phyloP scores from a whole-genome alignment of 768 basidiomycete genomes.

The Rhodotorula sphaerocarpa region DNA sequence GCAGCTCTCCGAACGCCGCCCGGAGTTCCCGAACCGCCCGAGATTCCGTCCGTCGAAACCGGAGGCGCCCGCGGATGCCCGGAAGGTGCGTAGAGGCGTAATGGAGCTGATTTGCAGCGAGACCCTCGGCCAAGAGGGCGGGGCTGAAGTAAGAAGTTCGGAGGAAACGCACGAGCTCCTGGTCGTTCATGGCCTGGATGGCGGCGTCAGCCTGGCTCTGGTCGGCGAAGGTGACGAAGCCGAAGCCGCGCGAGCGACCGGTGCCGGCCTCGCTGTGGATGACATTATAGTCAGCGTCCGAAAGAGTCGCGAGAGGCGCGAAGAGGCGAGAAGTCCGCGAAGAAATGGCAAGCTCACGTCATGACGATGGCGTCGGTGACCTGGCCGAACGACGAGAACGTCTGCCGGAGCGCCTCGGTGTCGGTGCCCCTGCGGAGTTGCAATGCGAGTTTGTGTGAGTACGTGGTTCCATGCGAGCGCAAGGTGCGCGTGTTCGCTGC shows the following conservation, averaged over 20 bases:
- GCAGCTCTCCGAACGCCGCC: background rate
- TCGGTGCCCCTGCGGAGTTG: constrained; percentile 51
- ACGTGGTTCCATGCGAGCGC: no score
- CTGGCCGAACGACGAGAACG: constrained; percentile 70
- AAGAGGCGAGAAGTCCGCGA: background rate
- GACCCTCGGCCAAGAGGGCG: no score
- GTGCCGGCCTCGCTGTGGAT: constrained; percentile 70
- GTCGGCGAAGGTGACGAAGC: constrained; percentile 84
- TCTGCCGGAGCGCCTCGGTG: constrained; percentile 78
- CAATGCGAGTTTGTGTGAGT: no score
- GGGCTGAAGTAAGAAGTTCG: no score
- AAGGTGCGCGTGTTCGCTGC: no score
- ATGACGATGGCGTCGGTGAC: constrained; percentile 50
- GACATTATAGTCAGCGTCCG: background rate
- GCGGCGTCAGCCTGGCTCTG: constrained; percentile 84
- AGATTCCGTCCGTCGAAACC: no score
- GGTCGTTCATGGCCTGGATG: constrained; percentile 71
- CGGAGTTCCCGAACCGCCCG: no score
- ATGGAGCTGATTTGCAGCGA: no score
- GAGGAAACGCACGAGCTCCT: constrained; percentile 52
- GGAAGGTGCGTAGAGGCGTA: no score
- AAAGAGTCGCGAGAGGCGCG: background rate
- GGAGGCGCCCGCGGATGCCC: no score
- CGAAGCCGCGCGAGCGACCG: constrained; percentile 77
- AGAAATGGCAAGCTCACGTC: constrained; percentile 67